Evolutionary conservation across 192 early-diverging fungal species (phyloP), one percentile per base, ranked within the genome.

Genomic region (Entophlyctis luteolus): DNA sequence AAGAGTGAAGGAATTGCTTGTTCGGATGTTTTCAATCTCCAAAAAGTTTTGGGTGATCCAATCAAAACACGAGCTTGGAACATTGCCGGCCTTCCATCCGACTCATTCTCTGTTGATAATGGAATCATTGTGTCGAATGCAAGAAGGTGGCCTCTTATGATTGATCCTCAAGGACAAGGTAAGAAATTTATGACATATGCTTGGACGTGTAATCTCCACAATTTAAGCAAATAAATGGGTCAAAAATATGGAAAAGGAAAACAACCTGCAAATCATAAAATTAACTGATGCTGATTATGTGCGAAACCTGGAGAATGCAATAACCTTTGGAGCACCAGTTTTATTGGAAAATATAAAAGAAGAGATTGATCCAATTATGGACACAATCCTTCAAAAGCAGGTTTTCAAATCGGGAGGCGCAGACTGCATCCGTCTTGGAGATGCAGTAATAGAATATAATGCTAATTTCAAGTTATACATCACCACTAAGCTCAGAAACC

Each of bases 291-390:
- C 76, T 23, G 84, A 86, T 62, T 86, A 81, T 58, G 77, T 87
- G 22, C 58, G 85, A 33, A 80, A 75, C 33, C 66, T 86, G 14
- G 84, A 86, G 67, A 87, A 86, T 49, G 84, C 84, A 16, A 87
- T 86, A 33, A 74, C 72, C n/a, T 87, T 86, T 60, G 84, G 85
- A 22, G 65, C 72, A 25, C 82, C 84, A 23, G 85, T 87, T 8
- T 67, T 87, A 55, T 69, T 87, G 3, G 85, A 87, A 67, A 87
- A 87, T 49, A 79, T 87, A 32, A 87, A 87, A 55, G 85, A 87
- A 68, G 85, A 87, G 67, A 70, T 87, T 20, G 85, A 87, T 67
- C 85, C 85, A 3, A 79, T 87, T 38, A 70, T 87, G 29, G 84
- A 84, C 55, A 76, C 79, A 22, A 67, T 87, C 4, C 70, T 87